These are phyloP conservation scores for Chamaenerion angustifolium DNA, from an alignment of 345 rosid genomes.

Conservation along the genomic window DNA sequence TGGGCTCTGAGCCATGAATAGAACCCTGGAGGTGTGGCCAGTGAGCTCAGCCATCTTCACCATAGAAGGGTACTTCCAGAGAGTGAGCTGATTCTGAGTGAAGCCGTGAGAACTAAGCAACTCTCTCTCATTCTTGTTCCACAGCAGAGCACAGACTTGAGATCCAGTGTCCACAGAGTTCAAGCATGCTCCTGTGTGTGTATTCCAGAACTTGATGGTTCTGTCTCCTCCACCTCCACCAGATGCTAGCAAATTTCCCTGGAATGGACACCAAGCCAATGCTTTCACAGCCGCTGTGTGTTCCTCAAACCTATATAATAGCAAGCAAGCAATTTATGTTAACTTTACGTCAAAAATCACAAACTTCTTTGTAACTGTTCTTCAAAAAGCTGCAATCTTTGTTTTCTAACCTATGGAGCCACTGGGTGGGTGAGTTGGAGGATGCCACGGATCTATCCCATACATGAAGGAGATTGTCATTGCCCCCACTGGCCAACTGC, in stretches of 20 bases:
- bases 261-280: slow-evolving; percentile 54
- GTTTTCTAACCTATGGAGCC: slow-evolving; percentile 23
- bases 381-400: too few relatives aligned
- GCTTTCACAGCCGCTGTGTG: slow-evolving; percentile 51
- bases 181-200: slow-evolving; percentile 24
- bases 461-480: slow-evolving; percentile 29
- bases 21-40: slow-evolving; percentile 31
- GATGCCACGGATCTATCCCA: slow-evolving; percentile 38
- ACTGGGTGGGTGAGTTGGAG: slow-evolving; percentile 27
- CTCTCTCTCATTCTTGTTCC: slow-evolving; percentile 26
- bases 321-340: too few relatives aligned
- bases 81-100: slow-evolving; percentile 21
- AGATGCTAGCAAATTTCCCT: slow-evolving; percentile 35
- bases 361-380: too few relatives aligned
- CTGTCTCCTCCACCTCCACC: slow-evolving; percentile 44
- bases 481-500: slow-evolving; percentile 44
- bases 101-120: slow-evolving; percentile 32
- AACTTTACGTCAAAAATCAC: too few relatives aligned
- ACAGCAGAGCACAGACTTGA: slow-evolving; percentile 26
- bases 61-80: slow-evolving; percentile 36
- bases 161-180: slow-evolving; percentile 26
- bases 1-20: slow-evolving; percentile 33
- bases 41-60: slow-evolving; percentile 27
- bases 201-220: slow-evolving; percentile 29
- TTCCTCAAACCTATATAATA: slow-evolving; percentile 17